Percentiles rank a stretch among this genome's conserved stretches.
Evolutionary conservation across 1,284 basidiomycete species (phyloP).

Genomic region (Termitomyces sp.): DNA sequence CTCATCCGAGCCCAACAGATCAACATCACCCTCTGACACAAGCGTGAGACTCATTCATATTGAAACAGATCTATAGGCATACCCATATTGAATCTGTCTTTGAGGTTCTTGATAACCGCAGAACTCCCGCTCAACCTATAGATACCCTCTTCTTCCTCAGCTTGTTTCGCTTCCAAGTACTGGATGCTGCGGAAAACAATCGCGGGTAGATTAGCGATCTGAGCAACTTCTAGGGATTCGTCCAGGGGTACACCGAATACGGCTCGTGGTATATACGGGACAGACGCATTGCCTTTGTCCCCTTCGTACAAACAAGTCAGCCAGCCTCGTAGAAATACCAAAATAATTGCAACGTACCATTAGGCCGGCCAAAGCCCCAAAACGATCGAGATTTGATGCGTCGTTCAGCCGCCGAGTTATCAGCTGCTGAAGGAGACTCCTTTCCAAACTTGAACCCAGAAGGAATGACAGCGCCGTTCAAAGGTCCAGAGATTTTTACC

Average conservation of each 20-base stretch:
- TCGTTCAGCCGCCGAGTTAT: slow-evolving; percentile 51
- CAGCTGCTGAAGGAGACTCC: slow-evolving; percentile 46
- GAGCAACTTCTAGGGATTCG: slow-evolving; percentile 84
- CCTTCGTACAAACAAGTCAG: slow-evolving; percentile 24
- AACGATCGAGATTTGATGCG: slow-evolving; percentile 84
- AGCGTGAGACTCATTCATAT: not conserved
- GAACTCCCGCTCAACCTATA: slow-evolving; percentile 92
- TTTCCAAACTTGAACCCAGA: slow-evolving; percentile 86
- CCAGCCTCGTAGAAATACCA: not conserved
- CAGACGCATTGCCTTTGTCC: slow-evolving; percentile 39
- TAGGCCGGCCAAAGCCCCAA: slow-evolving; percentile 75
- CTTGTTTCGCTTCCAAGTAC: slow-evolving; percentile 85
- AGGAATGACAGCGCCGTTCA: slow-evolving; percentile 82
- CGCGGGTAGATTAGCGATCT: slow-evolving; percentile 87
- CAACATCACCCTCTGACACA: slow-evolving; percentile 79
- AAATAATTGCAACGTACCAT: slow-evolving; percentile 30
- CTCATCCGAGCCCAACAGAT: slow-evolving; percentile 80
- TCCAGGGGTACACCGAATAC: slow-evolving; percentile 89
- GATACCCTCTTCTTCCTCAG: slow-evolving; percentile 95
- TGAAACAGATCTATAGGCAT: slow-evolving; percentile 24
- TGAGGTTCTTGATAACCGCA: slow-evolving; percentile 90
- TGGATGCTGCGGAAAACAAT: slow-evolving; percentile 93
- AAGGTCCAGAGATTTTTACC: slow-evolving; percentile 85
- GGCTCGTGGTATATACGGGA: slow-evolving; percentile 51
- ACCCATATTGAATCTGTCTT: slow-evolving; percentile 90